A percentile compares a stretch with the other conserved stretches of the same genome.
Evolutionary conservation across 805 yeast genomes (phyloP).

Genomic region (Yarrowia bubula): DNA sequence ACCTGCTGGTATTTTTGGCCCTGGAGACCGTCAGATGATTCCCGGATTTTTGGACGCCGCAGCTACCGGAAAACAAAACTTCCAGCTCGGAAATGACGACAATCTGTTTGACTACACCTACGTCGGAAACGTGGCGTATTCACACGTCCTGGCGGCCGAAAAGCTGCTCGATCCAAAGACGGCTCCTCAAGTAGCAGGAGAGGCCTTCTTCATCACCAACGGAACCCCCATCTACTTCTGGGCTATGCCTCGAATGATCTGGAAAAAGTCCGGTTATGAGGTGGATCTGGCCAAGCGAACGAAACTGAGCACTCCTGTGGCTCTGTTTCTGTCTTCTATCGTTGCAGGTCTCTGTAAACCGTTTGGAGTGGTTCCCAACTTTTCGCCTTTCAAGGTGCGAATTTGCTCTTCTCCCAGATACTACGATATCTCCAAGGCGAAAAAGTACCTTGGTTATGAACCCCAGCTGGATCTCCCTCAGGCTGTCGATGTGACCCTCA

Average conservation of each 20-base stretch:
- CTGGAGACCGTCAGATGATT: conserved; percentile 94
- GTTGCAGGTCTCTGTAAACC: conserved; percentile 72
- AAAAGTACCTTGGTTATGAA: conserved; percentile 66
- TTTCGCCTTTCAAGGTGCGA: conserved; percentile 91
- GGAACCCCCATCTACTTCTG: conserved; percentile 95
- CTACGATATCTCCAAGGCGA: conserved; percentile 89
- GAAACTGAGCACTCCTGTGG: conserved; percentile 49
- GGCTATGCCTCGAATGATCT: conserved; percentile 93
- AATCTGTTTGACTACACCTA: conserved; percentile 96
- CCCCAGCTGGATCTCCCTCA: conserved; percentile 47
- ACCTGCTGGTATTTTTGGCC: conserved; percentile 98
- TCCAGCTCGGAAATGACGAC: conserved; percentile 92
- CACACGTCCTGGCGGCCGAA: conserved; percentile 90
- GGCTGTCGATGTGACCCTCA: conserved; percentile 16
- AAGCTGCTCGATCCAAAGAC: conserved; percentile 52
- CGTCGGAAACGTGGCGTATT: conserved; percentile 97
- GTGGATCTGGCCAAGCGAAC: conserved; percentile 58
- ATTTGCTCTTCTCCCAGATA: conserved; percentile 91
- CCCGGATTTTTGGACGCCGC: conserved; percentile 89
- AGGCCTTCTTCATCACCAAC: conserved; percentile 85
- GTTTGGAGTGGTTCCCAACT: conserved; percentile 81
- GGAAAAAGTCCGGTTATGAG: conserved; percentile 90
- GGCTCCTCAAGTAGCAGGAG: conserved; percentile 63
- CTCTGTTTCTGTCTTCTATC: conserved; percentile 74
- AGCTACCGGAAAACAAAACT: conserved; percentile 77